phyloP scores from a whole-genome alignment of 1,139 yeast species.

The Pichia sp. region DNA sequence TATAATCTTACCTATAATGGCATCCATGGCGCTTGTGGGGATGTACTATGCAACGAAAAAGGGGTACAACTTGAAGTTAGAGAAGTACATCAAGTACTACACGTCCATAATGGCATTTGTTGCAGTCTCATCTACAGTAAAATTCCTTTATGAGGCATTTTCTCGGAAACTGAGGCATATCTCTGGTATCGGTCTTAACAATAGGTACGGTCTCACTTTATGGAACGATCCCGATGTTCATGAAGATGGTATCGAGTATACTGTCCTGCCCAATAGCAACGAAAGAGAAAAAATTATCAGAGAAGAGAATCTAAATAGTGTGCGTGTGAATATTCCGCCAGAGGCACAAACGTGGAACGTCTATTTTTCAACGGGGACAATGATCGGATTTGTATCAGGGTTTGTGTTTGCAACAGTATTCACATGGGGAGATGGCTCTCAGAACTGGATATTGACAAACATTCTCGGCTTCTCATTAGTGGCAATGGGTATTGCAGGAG shows the following conservation, averaged over 20 bases:
- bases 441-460: constrained; percentile 34
- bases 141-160: constrained; percentile 21
- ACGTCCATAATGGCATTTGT: constrained; percentile 27
- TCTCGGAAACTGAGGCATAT: constrained; percentile 22
- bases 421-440: constrained; percentile 22
- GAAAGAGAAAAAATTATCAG: constrained; percentile 21
- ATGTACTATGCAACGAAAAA: constrained; percentile 33
- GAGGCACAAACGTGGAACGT: constrained; percentile 29
- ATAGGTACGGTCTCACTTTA: constrained; percentile 28
- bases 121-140: constrained; percentile 24
- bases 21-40: constrained; percentile 30
- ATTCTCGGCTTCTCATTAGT: constrained; percentile 32
- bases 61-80: constrained; percentile 26
- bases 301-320: constrained; percentile 18
- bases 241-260: constrained; percentile 26
- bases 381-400: constrained; percentile 27
- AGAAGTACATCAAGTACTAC: constrained; percentile 29
- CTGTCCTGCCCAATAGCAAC: constrained; percentile 21
- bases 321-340: constrained; percentile 21
- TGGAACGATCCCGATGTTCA: constrained; percentile 27
- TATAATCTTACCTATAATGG: constrained; percentile 35
- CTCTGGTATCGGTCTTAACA: constrained; percentile 17
- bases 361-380: constrained; percentile 31
- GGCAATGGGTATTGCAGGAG: constrained; percentile 30
- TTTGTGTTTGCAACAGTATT: constrained; percentile 25